These are phyloP conservation scores for Ulota crispa DNA, from an alignment of 225 moss, liverwort and hornwort species.

Conservation along the genomic window DNA sequence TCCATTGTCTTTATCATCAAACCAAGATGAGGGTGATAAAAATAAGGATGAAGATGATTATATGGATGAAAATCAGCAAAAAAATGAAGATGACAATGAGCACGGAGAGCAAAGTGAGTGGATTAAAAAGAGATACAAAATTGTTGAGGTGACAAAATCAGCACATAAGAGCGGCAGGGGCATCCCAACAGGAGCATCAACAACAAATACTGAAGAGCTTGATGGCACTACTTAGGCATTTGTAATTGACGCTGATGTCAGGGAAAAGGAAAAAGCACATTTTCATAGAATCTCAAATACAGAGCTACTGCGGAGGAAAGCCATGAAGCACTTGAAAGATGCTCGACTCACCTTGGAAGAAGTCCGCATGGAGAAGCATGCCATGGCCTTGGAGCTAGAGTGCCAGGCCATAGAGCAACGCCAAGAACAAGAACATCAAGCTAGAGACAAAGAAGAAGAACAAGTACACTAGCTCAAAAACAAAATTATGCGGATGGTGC, in stretches of 20 bases:
- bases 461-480: fast-evolving
- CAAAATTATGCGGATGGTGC: fast-evolving
- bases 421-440: fast-evolving
- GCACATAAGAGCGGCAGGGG: too few species aligned
- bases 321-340: fast-evolving
- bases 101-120: too few species aligned
- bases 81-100: too few species aligned
- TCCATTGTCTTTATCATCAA: fast-evolving
- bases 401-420: fast-evolving
- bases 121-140: too few species aligned
- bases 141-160: not conserved
- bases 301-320: not conserved
- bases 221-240: not conserved
- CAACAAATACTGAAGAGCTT: not conserved
- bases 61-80: fast-evolving
- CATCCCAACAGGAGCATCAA: too few species aligned
- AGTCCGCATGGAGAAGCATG: fast-evolving
- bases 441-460: fast-evolving
- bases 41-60: fast-evolving
- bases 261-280: not conserved
- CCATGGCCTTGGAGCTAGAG: fast-evolving
- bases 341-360: fast-evolving
- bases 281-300: fast-evolving
- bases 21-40: fast-evolving
- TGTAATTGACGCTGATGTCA: not conserved